Evolutionary conservation across 176 grass and related monocot species (phyloP).

Genomic region (Secale cereale): DNA sequence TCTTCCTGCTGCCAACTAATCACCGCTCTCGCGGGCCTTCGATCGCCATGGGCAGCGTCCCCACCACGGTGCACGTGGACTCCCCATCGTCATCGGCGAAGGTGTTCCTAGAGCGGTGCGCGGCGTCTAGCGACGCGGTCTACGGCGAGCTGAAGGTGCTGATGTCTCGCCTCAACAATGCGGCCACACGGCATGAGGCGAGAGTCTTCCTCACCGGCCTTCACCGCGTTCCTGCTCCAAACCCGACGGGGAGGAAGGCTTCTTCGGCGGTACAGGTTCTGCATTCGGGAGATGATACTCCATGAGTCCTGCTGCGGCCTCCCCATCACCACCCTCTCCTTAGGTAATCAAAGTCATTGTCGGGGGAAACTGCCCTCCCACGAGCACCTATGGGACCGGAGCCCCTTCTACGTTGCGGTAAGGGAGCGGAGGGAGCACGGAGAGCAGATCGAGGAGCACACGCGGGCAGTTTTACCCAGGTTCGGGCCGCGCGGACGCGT

Average conservation of each 20-base stretch:
- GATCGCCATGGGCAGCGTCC: neutral
- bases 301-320: neutral
- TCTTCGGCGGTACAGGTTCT: slow-evolving; percentile 25
- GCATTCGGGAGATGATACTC: slow-evolving; percentile 29
- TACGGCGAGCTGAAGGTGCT: slow-evolving; percentile 39
- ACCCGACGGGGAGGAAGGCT: neutral
- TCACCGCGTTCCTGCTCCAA: neutral
- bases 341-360: neutral
- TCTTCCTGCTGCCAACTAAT: too few relatives aligned
- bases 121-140: slow-evolving; percentile 33
- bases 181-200: slow-evolving; percentile 6
- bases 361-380: too few relatives aligned
- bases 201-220: slow-evolving; percentile 34
- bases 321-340: neutral
- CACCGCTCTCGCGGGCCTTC: neutral
- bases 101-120: slow-evolving; percentile 28
- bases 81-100: neutral
- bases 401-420: too few relatives aligned
- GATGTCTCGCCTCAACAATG: slow-evolving; percentile 22
- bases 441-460: too few relatives aligned
- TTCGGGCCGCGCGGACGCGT: too few relatives aligned
- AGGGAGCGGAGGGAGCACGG: too few relatives aligned
- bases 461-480: too few relatives aligned
- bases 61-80: neutral
- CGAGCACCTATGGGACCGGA: too few relatives aligned